Base-by-base conservation (phyloP, 495 filamentous ascomycete genomes). In the Aspergillus sclerotioniger region DNA sequence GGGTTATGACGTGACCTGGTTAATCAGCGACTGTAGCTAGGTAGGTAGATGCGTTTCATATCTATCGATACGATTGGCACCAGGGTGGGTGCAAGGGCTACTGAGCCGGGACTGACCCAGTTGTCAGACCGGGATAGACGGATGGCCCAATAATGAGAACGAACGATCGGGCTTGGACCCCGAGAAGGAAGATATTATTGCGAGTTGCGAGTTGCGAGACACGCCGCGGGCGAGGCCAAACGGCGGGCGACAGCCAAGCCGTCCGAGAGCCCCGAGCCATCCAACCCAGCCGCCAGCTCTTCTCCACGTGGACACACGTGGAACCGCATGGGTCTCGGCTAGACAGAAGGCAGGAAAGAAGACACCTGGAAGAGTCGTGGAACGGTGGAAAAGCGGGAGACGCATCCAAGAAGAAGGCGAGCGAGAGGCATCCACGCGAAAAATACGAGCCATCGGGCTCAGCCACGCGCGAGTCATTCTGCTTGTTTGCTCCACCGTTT, bases 271-370 rank as follows among this genome's bases (percentile, higher is more conserved):
- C 41, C 39, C 44, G 29, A 46, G 50, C 47, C 19, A 53, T 13
- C 39, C 25, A 46, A 60, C 46, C 47, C 28, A 60, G 51, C 54
- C 39, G 53, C 53, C 47, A 51, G 54, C 53, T 50, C 53, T 63
- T 60, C 67, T 67, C 72, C 69, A 73, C 72, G 69, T 71, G 72
- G 65, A 64, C 67, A 64, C 72, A 75, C 72, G 72, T 75, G 72
- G 67, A 62, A 66, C 68, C 56, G 69, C 70, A 73, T 73, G 70
- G 70, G 59, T 66, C 63, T 62, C 56, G 62, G 54, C 62, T 62
- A 63, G 62, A 54, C 56, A 60, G 52, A 67, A 66, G 58, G 48
- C 25, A 25, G 25, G 45, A 56, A 52, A 47, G 61, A 62, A 59
- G 41, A 65, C 63, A 62, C 65, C 57, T 73, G 56, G 68, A 73